phyloP scores from a whole-genome alignment of 345 rosid genomes.

The Aquilaria yunnanensis region DNA sequence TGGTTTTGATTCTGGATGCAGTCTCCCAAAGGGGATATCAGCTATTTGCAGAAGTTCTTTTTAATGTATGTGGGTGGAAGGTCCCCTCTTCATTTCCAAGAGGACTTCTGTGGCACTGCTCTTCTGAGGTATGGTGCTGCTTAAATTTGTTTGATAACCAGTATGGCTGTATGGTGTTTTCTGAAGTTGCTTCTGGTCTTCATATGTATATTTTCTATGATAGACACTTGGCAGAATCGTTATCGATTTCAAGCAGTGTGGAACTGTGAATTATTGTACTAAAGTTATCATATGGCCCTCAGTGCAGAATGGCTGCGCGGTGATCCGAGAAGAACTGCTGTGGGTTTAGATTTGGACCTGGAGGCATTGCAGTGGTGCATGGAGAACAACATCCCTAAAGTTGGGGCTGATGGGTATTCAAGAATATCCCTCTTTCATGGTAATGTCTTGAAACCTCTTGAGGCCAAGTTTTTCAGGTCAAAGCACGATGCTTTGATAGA shows the following conservation, averaged over 20 bases:
- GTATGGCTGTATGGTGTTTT: neutral
- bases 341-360: slow-evolving; percentile 81
- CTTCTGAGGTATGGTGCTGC: slow-evolving; percentile 48
- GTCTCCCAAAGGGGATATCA: slow-evolving; percentile 92
- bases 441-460: slow-evolving; percentile 69
- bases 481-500: slow-evolving; percentile 40
- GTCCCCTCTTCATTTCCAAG: slow-evolving; percentile 81
- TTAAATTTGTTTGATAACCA: neutral
- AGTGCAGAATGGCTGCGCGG: slow-evolving; percentile 80
- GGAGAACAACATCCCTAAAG: slow-evolving; percentile 61
- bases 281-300: slow-evolving; percentile 15
- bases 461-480: slow-evolving; percentile 49
- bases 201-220: no score
- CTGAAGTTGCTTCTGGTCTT: no score
- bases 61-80: slow-evolving; percentile 77
- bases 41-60: slow-evolving; percentile 86
- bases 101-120: slow-evolving; percentile 97
- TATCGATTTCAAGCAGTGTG: no score
- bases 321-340: slow-evolving; percentile 78
- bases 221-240: no score
- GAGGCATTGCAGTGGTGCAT: slow-evolving; percentile 85
- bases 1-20: slow-evolving; percentile 23
- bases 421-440: slow-evolving; percentile 83
- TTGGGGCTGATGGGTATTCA: slow-evolving; percentile 49
- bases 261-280: no score